phyloP scores from a whole-genome alignment of 2,329 filamentous ascomycete genomes.

The Fusarium solani-melongenae region DNA sequence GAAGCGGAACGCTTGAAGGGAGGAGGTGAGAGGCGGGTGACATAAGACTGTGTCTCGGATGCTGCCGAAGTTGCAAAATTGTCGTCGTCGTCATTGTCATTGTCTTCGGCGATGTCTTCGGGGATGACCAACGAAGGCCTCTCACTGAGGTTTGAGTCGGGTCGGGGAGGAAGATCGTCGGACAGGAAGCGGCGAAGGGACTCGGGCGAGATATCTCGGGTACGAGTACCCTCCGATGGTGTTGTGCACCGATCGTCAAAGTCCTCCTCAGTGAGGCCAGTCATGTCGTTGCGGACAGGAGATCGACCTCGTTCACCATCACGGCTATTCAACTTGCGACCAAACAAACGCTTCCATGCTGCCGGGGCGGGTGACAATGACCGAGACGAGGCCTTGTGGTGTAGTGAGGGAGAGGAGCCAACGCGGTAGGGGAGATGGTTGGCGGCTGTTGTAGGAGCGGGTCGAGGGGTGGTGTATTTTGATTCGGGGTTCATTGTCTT shows the following conservation, averaged over 20 bases:
- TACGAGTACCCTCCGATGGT: slow-evolving; percentile 55
- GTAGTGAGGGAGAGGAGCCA: slow-evolving; percentile 47
- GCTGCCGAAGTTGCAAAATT: slow-evolving; percentile 68
- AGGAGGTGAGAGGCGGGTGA: slow-evolving; percentile 64
- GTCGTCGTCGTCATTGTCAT: slow-evolving; percentile 67
- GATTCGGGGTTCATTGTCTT: slow-evolving; percentile 83
- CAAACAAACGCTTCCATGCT: slow-evolving; percentile 64
- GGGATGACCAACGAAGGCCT: slow-evolving; percentile 49
- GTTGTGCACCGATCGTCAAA: slow-evolving; percentile 33
- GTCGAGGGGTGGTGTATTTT: slow-evolving; percentile 77
- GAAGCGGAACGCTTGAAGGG: slow-evolving; percentile 56
- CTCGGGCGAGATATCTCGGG: slow-evolving; percentile 66
- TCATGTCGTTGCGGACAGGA: slow-evolving; percentile 41
- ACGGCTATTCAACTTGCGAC: slow-evolving; percentile 52
- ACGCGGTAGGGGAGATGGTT: slow-evolving; percentile 41
- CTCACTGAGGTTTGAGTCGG: slow-evolving; percentile 43
- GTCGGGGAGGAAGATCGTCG: slow-evolving; percentile 54
- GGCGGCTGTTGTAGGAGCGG: slow-evolving; percentile 57
- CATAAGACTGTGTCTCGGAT: slow-evolving; percentile 57
- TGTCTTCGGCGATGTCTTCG: slow-evolving; percentile 52
- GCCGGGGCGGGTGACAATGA: slow-evolving; percentile 61
- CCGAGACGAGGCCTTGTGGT: slow-evolving; percentile 55
- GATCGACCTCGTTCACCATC: slow-evolving; percentile 50
- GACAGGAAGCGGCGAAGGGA: slow-evolving; percentile 63
- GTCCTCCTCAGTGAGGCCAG: slow-evolving; percentile 15